phyloP scores from a whole-genome alignment of 257 asterid species.

The Asclepias syriaca region DNA sequence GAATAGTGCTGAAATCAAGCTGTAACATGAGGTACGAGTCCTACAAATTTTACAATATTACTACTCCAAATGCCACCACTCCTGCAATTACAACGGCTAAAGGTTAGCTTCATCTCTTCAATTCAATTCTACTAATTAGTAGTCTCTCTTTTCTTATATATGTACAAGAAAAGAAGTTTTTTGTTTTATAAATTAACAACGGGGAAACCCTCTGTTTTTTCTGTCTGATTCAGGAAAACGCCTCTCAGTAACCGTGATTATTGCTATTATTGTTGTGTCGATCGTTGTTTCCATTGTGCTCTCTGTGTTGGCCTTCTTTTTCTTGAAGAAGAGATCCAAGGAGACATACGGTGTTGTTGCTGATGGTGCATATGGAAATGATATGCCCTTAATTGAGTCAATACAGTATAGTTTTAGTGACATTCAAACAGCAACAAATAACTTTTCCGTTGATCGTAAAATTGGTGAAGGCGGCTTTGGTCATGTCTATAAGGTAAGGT shows the following conservation, averaged over 20 bases:
- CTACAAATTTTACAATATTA: not conserved
- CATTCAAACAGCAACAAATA: too few relatives aligned
- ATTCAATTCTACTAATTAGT: not conserved
- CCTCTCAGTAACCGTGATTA: not conserved
- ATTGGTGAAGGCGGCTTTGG: too few relatives aligned
- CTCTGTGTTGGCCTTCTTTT: too few relatives aligned
- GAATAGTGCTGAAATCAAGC: constrained; percentile 12
- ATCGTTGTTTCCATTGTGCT: not conserved
- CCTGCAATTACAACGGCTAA: not conserved
- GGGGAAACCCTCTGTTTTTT: not conserved
- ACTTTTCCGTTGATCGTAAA: too few relatives aligned
- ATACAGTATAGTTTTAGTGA: too few relatives aligned
- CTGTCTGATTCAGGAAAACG: not conserved
- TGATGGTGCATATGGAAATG: too few relatives aligned
- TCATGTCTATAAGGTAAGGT: too few relatives aligned
- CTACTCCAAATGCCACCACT: not conserved
- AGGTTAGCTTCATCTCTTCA: not conserved
- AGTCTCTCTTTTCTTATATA: not conserved
- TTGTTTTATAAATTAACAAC: too few relatives aligned
- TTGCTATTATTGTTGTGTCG: not conserved
- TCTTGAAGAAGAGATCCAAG: too few relatives aligned
- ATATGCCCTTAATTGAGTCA: too few relatives aligned
- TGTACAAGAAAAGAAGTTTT: too few relatives aligned
- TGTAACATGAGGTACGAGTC: constrained; percentile 11
- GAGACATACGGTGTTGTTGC: too few relatives aligned